Base-by-base conservation (phyloP, 352 stramenopile species). In the Globisporangium carolinianum region DNA sequence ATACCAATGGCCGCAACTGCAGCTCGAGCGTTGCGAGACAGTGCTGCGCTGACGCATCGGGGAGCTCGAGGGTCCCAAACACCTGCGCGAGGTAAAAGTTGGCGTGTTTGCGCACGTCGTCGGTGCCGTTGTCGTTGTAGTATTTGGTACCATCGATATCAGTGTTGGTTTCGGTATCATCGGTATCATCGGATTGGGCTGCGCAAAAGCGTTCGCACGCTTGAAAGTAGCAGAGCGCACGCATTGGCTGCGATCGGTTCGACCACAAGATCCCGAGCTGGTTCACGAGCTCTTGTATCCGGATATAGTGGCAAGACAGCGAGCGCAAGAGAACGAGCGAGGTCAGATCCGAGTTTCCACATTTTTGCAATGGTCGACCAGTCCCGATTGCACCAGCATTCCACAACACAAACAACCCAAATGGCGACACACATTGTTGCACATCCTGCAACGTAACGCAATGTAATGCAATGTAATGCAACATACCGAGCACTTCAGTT, bases 21-120 rank as follows among this genome's bases (percentile, higher is more conserved):
- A 83, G 57, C 58, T 86, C 75, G 1, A 91, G 63, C n/a, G 81
- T 91, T 14, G 68, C 66, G 18, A 85, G 60, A 50, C 81, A 91
- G 55, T 76, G 86, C 60, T 57, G 64, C 8, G 81, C 79, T 14
- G 81, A 89, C 35, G 75, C 68, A 18, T 82, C 72, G 1, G 75
- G 62, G 41, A 71, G 55, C 7, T 76, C 60, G 15, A 91, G 69
- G 9, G 63, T 67, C 14, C 73, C 74, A 49, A 85, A 91, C 37
- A 88, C 68, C 48, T 91, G 81, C 6, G 81, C 81, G 47, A 91
- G 55, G 60, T 87, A 91, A 53, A 91, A 89, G 39, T 86, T 69
- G 43, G 77, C 62, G 55, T 86, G 75, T 5, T 73, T 81, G 15
- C 75, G 73, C 0, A 65, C 62, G 17, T 62, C 56, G 2, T 53